A percentile compares a stretch with the other conserved stretches of the same genome.
Evolutionary conservation across 179 eudicot species (phyloP).

Genomic region (Beta corolliflora): DNA sequence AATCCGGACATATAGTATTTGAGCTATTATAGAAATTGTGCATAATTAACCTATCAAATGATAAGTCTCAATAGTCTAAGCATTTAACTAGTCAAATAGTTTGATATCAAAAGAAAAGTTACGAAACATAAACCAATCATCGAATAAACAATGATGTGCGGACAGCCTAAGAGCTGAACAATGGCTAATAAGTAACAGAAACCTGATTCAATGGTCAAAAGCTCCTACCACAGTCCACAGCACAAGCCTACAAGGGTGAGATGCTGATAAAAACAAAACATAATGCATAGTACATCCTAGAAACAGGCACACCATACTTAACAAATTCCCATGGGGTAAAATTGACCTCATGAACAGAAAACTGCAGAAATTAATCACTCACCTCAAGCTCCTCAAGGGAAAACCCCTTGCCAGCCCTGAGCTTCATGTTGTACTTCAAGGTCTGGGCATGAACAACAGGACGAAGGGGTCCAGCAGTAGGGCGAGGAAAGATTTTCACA

Average conservation of each 20-base stretch:
- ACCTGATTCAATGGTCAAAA: background rate
- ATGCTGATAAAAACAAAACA: background rate
- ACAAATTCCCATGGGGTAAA: background rate
- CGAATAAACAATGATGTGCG: background rate
- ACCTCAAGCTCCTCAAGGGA: slow-evolving; percentile 82
- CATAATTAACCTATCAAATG: background rate
- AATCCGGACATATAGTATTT: no score
- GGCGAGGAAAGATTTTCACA: slow-evolving; percentile 78
- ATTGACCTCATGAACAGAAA: background rate
- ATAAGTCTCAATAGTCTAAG: background rate
- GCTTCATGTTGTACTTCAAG: slow-evolving; percentile 77
- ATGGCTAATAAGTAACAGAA: background rate
- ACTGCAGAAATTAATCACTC: no score
- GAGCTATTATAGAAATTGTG: no score
- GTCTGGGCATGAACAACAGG: slow-evolving; percentile 85
- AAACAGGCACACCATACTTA: background rate
- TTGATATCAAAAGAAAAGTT: background rate
- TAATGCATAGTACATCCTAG: background rate
- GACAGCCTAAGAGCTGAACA: background rate
- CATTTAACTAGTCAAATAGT: background rate
- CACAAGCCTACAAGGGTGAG: background rate
- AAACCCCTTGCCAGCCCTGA: slow-evolving; percentile 78
- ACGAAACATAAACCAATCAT: background rate
- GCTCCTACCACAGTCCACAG: background rate
- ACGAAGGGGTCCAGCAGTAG: slow-evolving; percentile 81